Base-by-base conservation (phyloP, 2,329 filamentous ascomycete species). In the Phialocephala sp. region DNA sequence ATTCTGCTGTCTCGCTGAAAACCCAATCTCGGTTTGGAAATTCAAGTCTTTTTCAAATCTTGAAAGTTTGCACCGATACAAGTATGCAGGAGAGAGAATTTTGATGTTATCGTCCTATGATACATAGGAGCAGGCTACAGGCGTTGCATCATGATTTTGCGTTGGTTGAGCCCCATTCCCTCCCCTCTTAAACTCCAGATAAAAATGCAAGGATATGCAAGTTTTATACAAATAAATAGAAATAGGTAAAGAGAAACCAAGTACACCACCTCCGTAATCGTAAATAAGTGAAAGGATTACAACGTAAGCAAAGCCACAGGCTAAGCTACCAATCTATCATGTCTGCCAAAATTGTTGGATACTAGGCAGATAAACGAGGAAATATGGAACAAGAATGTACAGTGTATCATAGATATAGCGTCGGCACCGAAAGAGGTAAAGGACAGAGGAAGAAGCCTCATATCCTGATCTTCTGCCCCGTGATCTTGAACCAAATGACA, bases 401-500 rank as follows among this genome's bases (percentile, higher is more conserved):
- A 20, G 58, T 58, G 66, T 67, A 67, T 67, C 66, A 47, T 57
- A 60, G 45, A 63, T 61, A 56, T 45, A 43, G 14, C 8, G 14
- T n/a, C 15, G 6, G 22, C 9, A 18, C 36, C 43, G 18, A 18
- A 54, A 55, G n/a, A 22, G 45, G n/a, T 22, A 6, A 50, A n/a
- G 24, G 14, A 54, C 24, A 54, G 24, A 18, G n/a, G 22, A 22
- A 35, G 4, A 6, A 5, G 27, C 39, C 20, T 75, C 58, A 76
- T 52, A 76, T 59, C 63, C 56, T 73, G 59, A 77, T 68, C 66
- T 74, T 76, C 67, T 85, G 80, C 36, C 87, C 87, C 0, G 87
- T 89, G 55, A 90, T 73, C 78, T 89, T 89, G 76, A 81, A 86
- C 86, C 87, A 89, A 65, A 87, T 77, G 55, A 84, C 80, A 36